phyloP scores from a whole-genome alignment of 257 asterid species.

The Forsythia viridissima region DNA sequence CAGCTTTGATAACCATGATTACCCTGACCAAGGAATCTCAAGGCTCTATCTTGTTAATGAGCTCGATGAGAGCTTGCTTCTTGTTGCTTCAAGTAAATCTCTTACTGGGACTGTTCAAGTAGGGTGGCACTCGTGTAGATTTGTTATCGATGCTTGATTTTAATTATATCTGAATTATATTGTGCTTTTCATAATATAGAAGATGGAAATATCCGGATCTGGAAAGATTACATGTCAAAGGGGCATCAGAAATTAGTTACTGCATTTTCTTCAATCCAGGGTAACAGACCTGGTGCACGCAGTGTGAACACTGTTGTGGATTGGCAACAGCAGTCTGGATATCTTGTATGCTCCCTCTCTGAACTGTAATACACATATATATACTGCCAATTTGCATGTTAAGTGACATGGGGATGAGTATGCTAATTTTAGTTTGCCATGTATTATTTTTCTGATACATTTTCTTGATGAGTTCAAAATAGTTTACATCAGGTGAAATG shows the following conservation, averaged over 20 bases:
- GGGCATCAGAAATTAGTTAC: constrained; percentile 84
- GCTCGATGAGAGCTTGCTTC: constrained; percentile 89
- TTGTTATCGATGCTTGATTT: not conserved
- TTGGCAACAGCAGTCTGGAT: constrained; percentile 99
- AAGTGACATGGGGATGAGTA: not conserved
- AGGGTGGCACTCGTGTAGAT: not conserved
- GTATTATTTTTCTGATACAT: constrained; percentile 3
- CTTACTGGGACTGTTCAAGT: constrained; percentile 22
- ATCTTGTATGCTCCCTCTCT: constrained; percentile 37
- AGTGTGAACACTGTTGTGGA: constrained; percentile 90
- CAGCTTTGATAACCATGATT: constrained; percentile 84
- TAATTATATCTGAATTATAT: constrained; percentile 15
- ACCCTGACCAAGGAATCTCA: constrained; percentile 87
- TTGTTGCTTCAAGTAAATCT: constrained; percentile 90
- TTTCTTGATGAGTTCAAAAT: constrained; percentile 19
- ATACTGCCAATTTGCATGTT: no score
- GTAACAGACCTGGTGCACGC: constrained; percentile 81
- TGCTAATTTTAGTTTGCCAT: not conserved
- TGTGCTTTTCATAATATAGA: constrained; percentile 42
- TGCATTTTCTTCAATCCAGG: constrained; percentile 85
- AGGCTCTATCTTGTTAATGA: constrained; percentile 93
- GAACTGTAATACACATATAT: not conserved
- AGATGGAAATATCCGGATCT: constrained; percentile 87
- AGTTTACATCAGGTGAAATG: constrained; percentile 85
- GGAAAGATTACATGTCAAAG: constrained; percentile 81